These are phyloP conservation scores for Biscogniauxia marginata DNA, from an alignment of 2,329 filamentous ascomycete species.

Conservation along the genomic window DNA sequence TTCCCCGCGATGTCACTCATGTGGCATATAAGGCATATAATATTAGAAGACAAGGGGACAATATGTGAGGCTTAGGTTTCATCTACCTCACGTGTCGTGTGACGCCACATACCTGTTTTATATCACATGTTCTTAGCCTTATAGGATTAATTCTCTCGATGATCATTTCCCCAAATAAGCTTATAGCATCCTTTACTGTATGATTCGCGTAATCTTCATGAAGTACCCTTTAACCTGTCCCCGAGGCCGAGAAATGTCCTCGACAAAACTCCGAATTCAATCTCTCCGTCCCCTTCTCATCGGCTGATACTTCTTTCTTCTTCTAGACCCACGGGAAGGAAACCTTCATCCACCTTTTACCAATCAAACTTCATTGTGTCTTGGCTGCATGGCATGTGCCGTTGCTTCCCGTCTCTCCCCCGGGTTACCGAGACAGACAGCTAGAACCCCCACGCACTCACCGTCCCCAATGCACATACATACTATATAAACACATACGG, in stretches of 20 bases:
- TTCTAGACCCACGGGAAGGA: not conserved
- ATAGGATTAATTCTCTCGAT: not conserved
- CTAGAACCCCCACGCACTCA: too few relatives aligned
- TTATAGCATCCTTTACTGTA: not conserved
- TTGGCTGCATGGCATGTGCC: not conserved
- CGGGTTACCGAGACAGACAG: not conserved
- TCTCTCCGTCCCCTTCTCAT: not conserved
- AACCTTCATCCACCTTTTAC: not conserved
- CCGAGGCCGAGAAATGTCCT: too few relatives aligned
- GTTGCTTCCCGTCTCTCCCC: not conserved
- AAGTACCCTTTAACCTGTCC: not conserved
- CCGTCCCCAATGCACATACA: not conserved
- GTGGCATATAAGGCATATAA: not conserved
- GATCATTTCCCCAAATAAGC: not conserved
- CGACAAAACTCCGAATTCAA: not conserved
- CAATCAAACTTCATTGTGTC: not conserved
- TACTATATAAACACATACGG: not conserved
- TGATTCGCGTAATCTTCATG: not conserved
- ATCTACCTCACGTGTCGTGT: not conserved
- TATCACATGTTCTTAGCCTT: not conserved
- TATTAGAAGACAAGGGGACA: not conserved
- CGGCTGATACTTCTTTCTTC: not conserved
- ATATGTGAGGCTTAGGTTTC: not conserved
- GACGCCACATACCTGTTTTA: not conserved
- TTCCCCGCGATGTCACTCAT: conserved; percentile 5